These are phyloP conservation scores for Picochlorum sp. DNA, from an alignment of 139 green algal species.

Conservation along the genomic window DNA sequence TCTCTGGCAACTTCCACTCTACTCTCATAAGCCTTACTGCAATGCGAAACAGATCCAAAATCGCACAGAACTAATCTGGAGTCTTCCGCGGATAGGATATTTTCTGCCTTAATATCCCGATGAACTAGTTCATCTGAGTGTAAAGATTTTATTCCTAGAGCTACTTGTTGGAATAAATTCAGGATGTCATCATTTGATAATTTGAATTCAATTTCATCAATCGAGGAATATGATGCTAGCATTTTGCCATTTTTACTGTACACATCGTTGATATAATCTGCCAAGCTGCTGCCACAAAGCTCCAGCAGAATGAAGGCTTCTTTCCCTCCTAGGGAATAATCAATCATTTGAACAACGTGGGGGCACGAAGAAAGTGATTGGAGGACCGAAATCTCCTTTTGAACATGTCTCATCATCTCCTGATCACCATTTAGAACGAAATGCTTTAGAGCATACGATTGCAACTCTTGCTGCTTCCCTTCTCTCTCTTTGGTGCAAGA, in stretches of 20 bases:
- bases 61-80: slow-evolving; percentile 85
- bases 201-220: too few relatives aligned
- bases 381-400: too few relatives aligned
- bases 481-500: slow-evolving; percentile 26
- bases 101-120: slow-evolving; percentile 90
- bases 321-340: too few relatives aligned
- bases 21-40: neutral
- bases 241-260: too few relatives aligned
- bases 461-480: slow-evolving; percentile 12
- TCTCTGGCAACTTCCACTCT: slow-evolving; percentile 50
- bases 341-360: too few relatives aligned
- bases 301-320: too few relatives aligned
- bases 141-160: slow-evolving; percentile 53
- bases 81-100: slow-evolving; percentile 58
- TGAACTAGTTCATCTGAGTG: slow-evolving; percentile 67
- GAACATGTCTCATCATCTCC: slow-evolving; percentile 32
- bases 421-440: slow-evolving; percentile 45
- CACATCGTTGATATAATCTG: too few relatives aligned
- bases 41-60: slow-evolving; percentile 69
- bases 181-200: slow-evolving; percentile 37
- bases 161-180: slow-evolving; percentile 48
- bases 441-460: slow-evolving; percentile 71
- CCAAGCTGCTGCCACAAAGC: too few relatives aligned
- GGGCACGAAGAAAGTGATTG: too few relatives aligned
- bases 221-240: too few relatives aligned